These are phyloP conservation scores for Rosa lucieae DNA, from an alignment of 306 rosid species.

Conservation along the genomic window DNA sequence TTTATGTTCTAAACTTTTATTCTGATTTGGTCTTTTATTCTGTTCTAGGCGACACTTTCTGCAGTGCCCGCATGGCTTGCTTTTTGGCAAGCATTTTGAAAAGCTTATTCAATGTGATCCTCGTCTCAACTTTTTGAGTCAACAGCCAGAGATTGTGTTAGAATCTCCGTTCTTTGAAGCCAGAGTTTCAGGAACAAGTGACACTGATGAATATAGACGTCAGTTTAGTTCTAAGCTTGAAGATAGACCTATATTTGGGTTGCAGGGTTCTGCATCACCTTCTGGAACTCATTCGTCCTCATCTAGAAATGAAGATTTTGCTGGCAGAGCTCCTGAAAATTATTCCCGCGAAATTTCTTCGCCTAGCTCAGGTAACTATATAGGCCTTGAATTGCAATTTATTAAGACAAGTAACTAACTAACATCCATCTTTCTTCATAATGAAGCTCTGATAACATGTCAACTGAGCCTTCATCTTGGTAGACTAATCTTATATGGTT, in stretches of 20 bases:
- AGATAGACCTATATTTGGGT: conserved; percentile 39
- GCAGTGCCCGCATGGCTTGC: conserved; percentile 61
- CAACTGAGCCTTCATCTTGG: neutral
- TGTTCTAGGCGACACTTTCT: conserved; percentile 63
- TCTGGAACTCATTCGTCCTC: conserved; percentile 66
- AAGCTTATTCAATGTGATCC: conserved; percentile 85
- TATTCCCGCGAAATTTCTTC: conserved; percentile 55
- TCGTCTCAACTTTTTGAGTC: conserved; percentile 69
- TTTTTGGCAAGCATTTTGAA: conserved; percentile 75
- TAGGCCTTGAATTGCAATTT: neutral
- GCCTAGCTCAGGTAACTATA: conserved; percentile 54
- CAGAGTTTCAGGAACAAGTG: conserved; percentile 31
- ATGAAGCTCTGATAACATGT: neutral
- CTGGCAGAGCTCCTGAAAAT: conserved; percentile 45
- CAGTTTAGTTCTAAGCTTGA: conserved; percentile 39
- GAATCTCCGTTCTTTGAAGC: conserved; percentile 71
- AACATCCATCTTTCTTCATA: neutral
- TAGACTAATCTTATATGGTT: neutral
- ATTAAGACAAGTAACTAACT: neutral
- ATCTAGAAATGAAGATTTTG: conserved; percentile 45
- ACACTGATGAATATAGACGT: conserved; percentile 38
- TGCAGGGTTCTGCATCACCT: conserved; percentile 55
- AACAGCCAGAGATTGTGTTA: conserved; percentile 61
- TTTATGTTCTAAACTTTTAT: neutral
- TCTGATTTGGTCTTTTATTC: conserved; percentile 10